Evolutionary conservation across 2,329 filamentous ascomycete genomes (phyloP), one percentile per base, ranked within the genome.

Genomic region (Mariannaea sp.): DNA sequence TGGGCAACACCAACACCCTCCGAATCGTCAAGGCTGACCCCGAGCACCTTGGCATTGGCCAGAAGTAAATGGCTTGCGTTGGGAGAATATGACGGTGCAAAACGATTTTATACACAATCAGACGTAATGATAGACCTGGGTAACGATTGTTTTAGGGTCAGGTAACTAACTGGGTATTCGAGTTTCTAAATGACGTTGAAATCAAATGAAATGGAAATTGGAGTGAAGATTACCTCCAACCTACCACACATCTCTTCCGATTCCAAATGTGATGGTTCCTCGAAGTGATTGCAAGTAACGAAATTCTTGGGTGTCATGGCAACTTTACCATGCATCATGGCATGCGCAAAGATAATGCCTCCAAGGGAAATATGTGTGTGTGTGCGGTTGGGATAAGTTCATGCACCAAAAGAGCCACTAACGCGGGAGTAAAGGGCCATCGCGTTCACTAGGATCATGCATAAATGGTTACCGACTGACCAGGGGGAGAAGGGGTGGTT

Each of bases 1-100:
- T 92, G 86, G 90, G 90, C 67, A 89, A 94, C 80, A 95, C 90
- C 72, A 95, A 94, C 81, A 94, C 90, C 36, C 75, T 85, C 65
- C 82, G 82, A 56, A 83, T 85, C 55, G 81, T 85, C 71, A 83
- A 81, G 74, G 82, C 82, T 40, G 80, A 85, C 67, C 76, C 79
- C 16, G 76, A 81, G 65, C 77, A 82, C 71, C 78, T 85, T 42
- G 82, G 82, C 53, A 77, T 84, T 61, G 81, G 80, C 38, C 71
- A 80, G n/a, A n/a, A n/a, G n/a, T n/a, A n/a, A 67, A 61, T 66
- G 48, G 29, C 9, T 32, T 61, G 64, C 45, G 52, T 53, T 43
- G 33, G n/a, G 49, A 47, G 45, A 29, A 19, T 39, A 14, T 43
- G 52, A 42, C 35, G 51, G 40, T 35, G 35, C 36, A 40, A 49